phyloP scores from a whole-genome alignment of 2,329 filamentous ascomycete species.

The Dendryphion nanum region DNA sequence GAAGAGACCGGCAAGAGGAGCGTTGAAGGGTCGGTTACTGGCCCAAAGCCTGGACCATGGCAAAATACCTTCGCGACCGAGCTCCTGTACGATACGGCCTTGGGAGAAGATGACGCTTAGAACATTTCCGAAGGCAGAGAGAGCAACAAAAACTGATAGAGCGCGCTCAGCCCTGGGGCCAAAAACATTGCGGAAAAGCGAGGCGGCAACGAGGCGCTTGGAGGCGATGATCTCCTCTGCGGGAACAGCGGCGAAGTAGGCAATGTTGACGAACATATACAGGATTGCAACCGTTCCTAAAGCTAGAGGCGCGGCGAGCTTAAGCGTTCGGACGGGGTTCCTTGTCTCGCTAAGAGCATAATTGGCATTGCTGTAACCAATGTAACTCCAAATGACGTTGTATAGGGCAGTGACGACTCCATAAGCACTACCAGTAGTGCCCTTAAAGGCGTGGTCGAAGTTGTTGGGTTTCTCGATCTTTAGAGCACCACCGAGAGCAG shows the following conservation, averaged over 20 bases:
- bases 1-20: constrained; percentile 60
- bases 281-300: constrained; percentile 58
- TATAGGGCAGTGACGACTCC: constrained; percentile 68
- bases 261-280: constrained; percentile 67
- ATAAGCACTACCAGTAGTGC: constrained; percentile 65
- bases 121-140: constrained; percentile 68
- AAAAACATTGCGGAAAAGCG: constrained; percentile 59
- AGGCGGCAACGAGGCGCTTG: constrained; percentile 55
- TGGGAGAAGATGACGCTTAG: constrained; percentile 68
- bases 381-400: constrained; percentile 70
- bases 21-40: constrained; percentile 63
- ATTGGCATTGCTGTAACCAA: constrained; percentile 68
- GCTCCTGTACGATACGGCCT: constrained; percentile 64
- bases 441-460: constrained; percentile 61
- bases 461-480: constrained; percentile 58
- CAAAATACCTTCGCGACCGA: constrained; percentile 65
- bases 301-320: constrained; percentile 62
- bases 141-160: constrained; percentile 63
- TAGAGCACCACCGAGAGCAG: constrained; percentile 60
- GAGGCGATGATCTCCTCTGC: constrained; percentile 55
- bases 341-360: constrained; percentile 65
- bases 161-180: constrained; percentile 55
- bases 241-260: constrained; percentile 64
- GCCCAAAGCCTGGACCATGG: constrained; percentile 64
- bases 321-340: constrained; percentile 64